Evolutionary conservation across 73 alveolate species (phyloP), one percentile per base, ranked within the genome.

Genomic region (Uronychia binucleata): DNA sequence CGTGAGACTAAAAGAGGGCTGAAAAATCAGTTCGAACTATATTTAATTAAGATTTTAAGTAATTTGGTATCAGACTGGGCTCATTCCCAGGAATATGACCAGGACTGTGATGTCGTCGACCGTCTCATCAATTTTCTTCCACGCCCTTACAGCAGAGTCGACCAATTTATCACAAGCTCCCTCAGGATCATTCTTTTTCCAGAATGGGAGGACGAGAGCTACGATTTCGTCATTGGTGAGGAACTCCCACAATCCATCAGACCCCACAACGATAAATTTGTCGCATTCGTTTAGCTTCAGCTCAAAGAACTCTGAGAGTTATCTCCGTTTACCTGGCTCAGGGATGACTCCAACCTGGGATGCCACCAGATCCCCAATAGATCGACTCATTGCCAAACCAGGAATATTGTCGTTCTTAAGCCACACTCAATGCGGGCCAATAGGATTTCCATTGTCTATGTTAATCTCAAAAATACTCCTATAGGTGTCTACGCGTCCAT

Each of bases 401-500:
- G 94, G 94, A 19, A 88, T 74, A 58, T 88, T 85, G 46, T 83
- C 87, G 58, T 88, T 34, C 84, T 88, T 74, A 31, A 83, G 75
- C 89, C 90, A 88, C 11, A 88, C 94, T 75, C 94, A 34, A 26
- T 79, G 79, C 0, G 94, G 87, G 0, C 92, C 92, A 0, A 78
- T 60, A 19, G 82, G 82, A 27, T 27, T 78, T 59, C 77, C 58
- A 13, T 86, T 76, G 0, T 11, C 67, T 46, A 46, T 5, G 5
- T 78, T 35, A 33, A 11, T 19, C 5, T 11, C 67, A 46, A 46
- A 46, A 46, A 46, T 46, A 46, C 67, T 86, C 30, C 87, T 78
- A 79, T 86, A 90, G 14, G 97, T 93, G 80, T 93, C 97, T 30
- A 97, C 92, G 35, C 97, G 91, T 1, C 99, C 99, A 58, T 94